phyloP scores from a whole-genome alignment of 1,284 basidiomycete species.

The Papiliotrema fonsecae region DNA sequence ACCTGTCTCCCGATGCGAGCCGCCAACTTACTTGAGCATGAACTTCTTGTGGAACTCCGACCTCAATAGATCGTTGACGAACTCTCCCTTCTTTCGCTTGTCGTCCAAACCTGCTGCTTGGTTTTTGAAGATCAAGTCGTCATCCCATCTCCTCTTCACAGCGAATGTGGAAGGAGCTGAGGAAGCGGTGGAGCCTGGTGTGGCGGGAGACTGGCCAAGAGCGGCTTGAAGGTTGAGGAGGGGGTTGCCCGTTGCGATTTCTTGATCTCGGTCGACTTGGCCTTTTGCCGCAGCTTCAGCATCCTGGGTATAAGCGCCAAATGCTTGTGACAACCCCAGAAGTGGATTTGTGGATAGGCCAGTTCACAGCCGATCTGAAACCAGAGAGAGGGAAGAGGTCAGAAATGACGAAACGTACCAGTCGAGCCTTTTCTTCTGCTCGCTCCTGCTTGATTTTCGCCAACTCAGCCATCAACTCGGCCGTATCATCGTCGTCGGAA shows the following conservation, averaged over 20 bases:
- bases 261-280: constrained; percentile 65
- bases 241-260: constrained; percentile 80
- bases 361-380: background rate
- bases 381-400: background rate
- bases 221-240: constrained; percentile 83
- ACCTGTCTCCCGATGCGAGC: background rate
- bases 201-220: constrained; percentile 59
- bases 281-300: constrained; percentile 64
- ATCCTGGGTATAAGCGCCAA: constrained; percentile 52
- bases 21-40: constrained; percentile 42
- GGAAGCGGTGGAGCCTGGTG: constrained; percentile 65
- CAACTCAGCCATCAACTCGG: constrained; percentile 82
- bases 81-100: constrained; percentile 67
- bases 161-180: constrained; percentile 63
- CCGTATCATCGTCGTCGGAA: constrained; percentile 78
- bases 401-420: constrained; percentile 46
- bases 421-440: constrained; percentile 80
- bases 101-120: constrained; percentile 65
- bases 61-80: constrained; percentile 86
- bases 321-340: background rate
- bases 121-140: constrained; percentile 96
- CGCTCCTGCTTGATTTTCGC: constrained; percentile 94
- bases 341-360: background rate
- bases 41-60: constrained; percentile 74
- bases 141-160: constrained; percentile 91